These are phyloP conservation scores for Kalaharituber pfeilii DNA, from an alignment of 2,329 filamentous ascomycete genomes.

Conservation along the genomic window DNA sequence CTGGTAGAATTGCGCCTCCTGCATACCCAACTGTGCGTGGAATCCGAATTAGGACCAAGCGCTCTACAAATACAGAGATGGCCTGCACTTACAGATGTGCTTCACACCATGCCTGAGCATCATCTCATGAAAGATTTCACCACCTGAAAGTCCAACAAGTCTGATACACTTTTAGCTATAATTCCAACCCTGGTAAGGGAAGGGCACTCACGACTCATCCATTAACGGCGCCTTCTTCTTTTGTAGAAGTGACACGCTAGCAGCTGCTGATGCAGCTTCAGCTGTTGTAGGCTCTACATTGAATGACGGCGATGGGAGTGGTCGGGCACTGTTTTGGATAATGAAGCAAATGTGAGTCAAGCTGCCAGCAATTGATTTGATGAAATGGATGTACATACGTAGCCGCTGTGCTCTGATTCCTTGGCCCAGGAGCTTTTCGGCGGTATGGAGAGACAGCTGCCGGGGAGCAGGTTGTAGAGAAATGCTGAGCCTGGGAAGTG, in stretches of 20 bases:
- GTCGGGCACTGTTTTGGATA: slow-evolving; percentile 32
- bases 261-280: slow-evolving; percentile 28
- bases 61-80: slow-evolving; percentile 7
- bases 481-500: not conserved
- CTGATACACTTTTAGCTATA: slow-evolving; percentile 29
- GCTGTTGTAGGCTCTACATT: slow-evolving; percentile 31
- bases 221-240: slow-evolving; percentile 44
- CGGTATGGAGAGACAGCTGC: not conserved
- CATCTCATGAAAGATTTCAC: slow-evolving; percentile 98
- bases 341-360: too few species aligned
- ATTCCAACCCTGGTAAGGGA: slow-evolving; percentile 5
- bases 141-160: slow-evolving; percentile 87
- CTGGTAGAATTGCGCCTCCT: slow-evolving; percentile 87
- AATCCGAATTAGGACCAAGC: slow-evolving; percentile 1
- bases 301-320: slow-evolving; percentile 26
- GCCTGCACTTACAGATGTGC: slow-evolving; percentile 61
- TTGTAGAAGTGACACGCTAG: slow-evolving; percentile 52
- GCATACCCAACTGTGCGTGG: slow-evolving; percentile 56
- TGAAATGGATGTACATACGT: not conserved
- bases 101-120: slow-evolving; percentile 86
- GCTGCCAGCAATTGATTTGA: not conserved
- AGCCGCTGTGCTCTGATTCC: not conserved
- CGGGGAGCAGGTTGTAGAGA: not conserved
- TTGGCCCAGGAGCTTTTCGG: not conserved
- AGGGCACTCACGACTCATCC: slow-evolving; percentile 56